Base-by-base conservation (phyloP, 2,329 filamentous ascomycete species). In the Coniochaeta prunicola region DNA sequence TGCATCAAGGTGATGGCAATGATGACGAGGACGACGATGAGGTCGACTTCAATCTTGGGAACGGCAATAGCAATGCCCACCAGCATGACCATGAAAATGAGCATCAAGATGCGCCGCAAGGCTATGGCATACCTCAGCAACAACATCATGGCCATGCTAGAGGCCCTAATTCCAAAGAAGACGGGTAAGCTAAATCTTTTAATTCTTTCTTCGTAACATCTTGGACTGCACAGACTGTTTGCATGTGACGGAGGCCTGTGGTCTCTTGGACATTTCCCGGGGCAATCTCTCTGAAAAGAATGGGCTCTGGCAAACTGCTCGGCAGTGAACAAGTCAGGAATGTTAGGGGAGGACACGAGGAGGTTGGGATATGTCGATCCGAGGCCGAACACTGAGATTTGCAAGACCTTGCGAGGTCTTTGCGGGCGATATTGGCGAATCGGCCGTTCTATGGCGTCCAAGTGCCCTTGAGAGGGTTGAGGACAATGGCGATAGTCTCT, bases 101-200 rank as follows among this genome's bases (percentile, higher is more conserved):
- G 10, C 24, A 50, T 21, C 57, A 65, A 42, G 57, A 62, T 28
- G 58, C 48, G 34, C 59, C 59, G 48, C 65, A 66, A 21, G 64
- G 63, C 34, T 66, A 70, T 33, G 72, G 73, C 30, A 64, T 65
- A 6, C 63, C 67, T 0, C 68, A 70, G 34, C 63, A 67, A 21
- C 66, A 71, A 13, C 63, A 66, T 1, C 69, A 68, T 26, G 66
- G 68, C 1, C 61, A 67, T 13, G 76, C 78, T 64, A 45, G 21
- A 24, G 81, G 80, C 17, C 85, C 89, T 57, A 88, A 87, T 63
- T 89, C 92, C 59, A 96, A 96, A 75, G 91, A 96, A 84, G 91
- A 96, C 71, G 91, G 91, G 91, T 96, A 87, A 92, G 91, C 85
- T 65, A 59, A 5, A 28, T 28, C n/a, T 50, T 50, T 19, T 17